phyloP scores from a whole-genome alignment of 2,329 filamentous ascomycete genomes.

The Pestalotiopsis sp. region DNA sequence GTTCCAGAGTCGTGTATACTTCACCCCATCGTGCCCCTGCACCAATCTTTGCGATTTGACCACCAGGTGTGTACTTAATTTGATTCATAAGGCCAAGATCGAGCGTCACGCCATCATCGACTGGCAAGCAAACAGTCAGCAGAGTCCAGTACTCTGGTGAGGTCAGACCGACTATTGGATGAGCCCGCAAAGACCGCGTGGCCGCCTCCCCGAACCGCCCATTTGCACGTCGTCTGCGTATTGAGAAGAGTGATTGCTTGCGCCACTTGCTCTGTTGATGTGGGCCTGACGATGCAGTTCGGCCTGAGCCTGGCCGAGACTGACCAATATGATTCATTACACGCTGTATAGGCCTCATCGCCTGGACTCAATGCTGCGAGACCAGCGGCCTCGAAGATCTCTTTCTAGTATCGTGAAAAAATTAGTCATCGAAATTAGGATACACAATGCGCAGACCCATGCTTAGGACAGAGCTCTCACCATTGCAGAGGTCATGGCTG shows the following conservation, averaged over 20 bases:
- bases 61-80: slow-evolving; percentile 28
- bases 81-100: slow-evolving; percentile 29
- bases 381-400: not conserved
- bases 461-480: not conserved
- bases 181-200: not conserved
- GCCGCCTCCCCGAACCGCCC: slow-evolving; percentile 5
- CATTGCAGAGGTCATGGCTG: too few relatives aligned
- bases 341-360: not conserved
- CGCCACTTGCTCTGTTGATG: not conserved
- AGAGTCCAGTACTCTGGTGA: not conserved
- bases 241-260: slow-evolving; percentile 4
- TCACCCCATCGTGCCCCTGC: slow-evolving; percentile 25
- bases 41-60: slow-evolving; percentile 31
- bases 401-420: not conserved
- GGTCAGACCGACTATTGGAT: slow-evolving; percentile 1
- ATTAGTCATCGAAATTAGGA: not conserved
- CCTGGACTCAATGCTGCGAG: not conserved
- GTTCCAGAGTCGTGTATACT: slow-evolving; percentile 23
- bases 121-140: not conserved
- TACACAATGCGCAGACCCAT: not conserved
- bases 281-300: slow-evolving; percentile 3
- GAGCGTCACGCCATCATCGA: slow-evolving; percentile 16
- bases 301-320: slow-evolving; percentile 3
- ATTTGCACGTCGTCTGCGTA: slow-evolving; percentile 4
- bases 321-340: slow-evolving; percentile 5